phyloP scores from a whole-genome alignment of 2,329 filamentous ascomycete genomes.

The Triangularia setosa region DNA sequence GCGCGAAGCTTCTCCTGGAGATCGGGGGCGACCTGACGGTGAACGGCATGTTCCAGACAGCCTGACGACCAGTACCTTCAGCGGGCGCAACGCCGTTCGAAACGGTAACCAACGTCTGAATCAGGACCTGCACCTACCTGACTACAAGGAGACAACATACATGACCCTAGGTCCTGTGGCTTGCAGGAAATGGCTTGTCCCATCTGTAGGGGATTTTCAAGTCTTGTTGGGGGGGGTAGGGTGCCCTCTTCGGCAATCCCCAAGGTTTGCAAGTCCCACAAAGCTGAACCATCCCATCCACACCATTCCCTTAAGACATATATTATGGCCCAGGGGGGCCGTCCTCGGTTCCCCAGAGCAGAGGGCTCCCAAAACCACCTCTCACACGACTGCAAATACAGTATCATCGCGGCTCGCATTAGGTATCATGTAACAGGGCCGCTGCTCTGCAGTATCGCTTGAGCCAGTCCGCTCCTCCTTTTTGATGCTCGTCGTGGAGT shows the following conservation, averaged over 20 bases:
- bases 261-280: not conserved
- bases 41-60: not conserved
- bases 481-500: not conserved
- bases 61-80: not conserved
- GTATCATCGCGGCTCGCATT: not conserved
- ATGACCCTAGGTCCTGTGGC: constrained; percentile 3
- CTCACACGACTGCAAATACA: not conserved
- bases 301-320: constrained; percentile 6
- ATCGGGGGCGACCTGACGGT: not conserved
- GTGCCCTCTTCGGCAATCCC: constrained; percentile 5
- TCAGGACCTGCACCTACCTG: not conserved
- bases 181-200: constrained; percentile 3
- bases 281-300: constrained; percentile 6
- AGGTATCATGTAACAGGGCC: not conserved
- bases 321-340: not conserved
- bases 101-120: constrained; percentile 3
- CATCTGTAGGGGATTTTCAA: constrained; percentile 10
- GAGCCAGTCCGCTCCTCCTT: not conserved
- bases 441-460: not conserved
- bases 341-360: not conserved
- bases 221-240: not conserved
- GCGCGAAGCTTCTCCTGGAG: not conserved
- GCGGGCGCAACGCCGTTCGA: constrained; percentile 2
- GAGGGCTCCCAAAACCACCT: not conserved
- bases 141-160: not conserved